These are phyloP conservation scores for Porogramme epimiltina DNA, from an alignment of 1,284 basidiomycete species.

Conservation along the genomic window DNA sequence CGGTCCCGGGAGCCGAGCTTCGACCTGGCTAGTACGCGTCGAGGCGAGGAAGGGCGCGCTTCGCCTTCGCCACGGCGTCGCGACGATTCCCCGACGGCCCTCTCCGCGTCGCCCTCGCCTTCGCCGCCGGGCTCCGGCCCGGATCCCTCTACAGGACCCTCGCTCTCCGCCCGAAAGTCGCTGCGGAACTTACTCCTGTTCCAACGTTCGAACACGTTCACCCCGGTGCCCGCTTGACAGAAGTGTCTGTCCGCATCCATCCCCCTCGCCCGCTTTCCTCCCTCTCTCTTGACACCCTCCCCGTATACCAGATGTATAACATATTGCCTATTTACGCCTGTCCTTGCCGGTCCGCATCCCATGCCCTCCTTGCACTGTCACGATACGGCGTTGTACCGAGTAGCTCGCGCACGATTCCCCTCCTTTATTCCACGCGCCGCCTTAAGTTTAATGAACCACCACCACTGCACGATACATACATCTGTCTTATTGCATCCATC, in stretches of 20 bases:
- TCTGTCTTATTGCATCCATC: no score
- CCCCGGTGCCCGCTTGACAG: slow-evolving; percentile 1
- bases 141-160: background rate
- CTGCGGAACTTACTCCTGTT: slow-evolving; percentile 11
- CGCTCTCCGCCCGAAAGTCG: slow-evolving; percentile 4
- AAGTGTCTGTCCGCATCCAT: no score
- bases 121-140: background rate
- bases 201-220: slow-evolving; percentile 8
- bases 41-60: background rate
- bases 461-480: no score
- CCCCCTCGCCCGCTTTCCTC: background rate
- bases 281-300: background rate
- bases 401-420: background rate
- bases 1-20: slow-evolving; percentile 16
- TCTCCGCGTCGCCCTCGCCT: no score
- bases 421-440: no score
- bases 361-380: background rate
- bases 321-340: background rate
- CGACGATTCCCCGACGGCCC: background rate
- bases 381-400: background rate
- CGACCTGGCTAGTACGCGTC: background rate
- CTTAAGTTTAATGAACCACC: no score
- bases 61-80: background rate
- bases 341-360: background rate
- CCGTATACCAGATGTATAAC: background rate